Evolutionary conservation across 108 stramenopile genomes (phyloP).

Genomic region (Cyclostephanos tholiformis): DNA sequence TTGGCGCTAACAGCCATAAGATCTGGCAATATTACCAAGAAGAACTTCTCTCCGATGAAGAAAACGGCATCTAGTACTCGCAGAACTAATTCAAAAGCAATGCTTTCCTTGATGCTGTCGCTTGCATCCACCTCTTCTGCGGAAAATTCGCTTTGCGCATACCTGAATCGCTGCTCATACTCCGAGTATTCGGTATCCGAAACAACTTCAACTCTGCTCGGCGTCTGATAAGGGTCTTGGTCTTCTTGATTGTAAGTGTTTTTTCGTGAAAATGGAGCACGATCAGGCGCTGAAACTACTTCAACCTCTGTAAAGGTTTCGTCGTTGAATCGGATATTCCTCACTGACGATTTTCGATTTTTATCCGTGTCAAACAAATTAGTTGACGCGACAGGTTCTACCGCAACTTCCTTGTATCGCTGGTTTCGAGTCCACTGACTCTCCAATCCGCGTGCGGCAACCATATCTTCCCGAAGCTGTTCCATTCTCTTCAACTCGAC

Average conservation of each 20-base stretch:
- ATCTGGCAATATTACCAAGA: constrained; percentile 52
- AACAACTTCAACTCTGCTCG: constrained; percentile 59
- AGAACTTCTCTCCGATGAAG: constrained; percentile 68
- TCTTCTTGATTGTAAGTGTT: neutral
- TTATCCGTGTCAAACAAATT: neutral
- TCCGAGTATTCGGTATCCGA: constrained; percentile 70
- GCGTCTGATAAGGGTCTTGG: constrained; percentile 9
- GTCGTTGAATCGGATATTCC: constrained; percentile 7
- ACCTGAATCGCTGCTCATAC: constrained; percentile 56
- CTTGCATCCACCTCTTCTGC: constrained; percentile 41
- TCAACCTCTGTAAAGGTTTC: constrained; percentile 35
- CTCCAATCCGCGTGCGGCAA: constrained; percentile 40
- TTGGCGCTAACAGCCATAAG: constrained; percentile 34
- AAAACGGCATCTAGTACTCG: constrained; percentile 69
- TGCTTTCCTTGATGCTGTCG: constrained; percentile 37
- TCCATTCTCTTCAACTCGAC: constrained; percentile 39
- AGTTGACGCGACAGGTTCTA: constrained; percentile 1
- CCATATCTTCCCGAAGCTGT: constrained; percentile 44
- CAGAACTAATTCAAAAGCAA: constrained; percentile 46
- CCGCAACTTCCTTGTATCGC: constrained; percentile 9
- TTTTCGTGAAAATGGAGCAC: constrained; percentile 5
- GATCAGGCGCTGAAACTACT: constrained; percentile 30
- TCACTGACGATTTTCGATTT: neutral
- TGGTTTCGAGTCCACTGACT: constrained; percentile 8
- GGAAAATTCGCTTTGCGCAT: constrained; percentile 39